phyloP scores from a whole-genome alignment of 108 stramenopile genomes.

The Seminavis robusta region DNA sequence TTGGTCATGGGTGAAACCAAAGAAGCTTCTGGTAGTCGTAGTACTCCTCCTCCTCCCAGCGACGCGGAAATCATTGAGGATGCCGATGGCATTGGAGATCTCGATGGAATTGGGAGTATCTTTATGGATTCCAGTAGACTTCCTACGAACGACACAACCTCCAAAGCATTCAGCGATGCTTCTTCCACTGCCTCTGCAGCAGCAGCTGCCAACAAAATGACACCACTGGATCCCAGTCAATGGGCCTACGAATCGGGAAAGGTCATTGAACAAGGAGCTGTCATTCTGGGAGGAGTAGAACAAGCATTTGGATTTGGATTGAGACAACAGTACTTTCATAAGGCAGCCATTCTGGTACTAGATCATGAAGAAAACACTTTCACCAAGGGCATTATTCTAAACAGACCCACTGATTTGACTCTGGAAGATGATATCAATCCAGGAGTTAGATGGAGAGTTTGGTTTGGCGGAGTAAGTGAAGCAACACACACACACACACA shows the following conservation, averaged over 20 bases:
- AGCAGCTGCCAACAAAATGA: constrained; percentile 11
- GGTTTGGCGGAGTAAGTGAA: constrained; percentile 77
- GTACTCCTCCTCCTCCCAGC: constrained; percentile 1
- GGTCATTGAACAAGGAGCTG: constrained; percentile 74
- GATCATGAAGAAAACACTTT: constrained; percentile 45
- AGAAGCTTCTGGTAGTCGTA: neutral
- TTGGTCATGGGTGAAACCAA: constrained; percentile 59
- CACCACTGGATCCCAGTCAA: constrained; percentile 59
- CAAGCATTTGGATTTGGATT: constrained; percentile 80
- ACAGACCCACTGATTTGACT: constrained; percentile 64
- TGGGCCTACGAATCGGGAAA: constrained; percentile 81
- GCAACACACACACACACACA: too few relatives aligned
- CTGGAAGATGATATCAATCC: constrained; percentile 43
- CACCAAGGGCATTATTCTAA: constrained; percentile 73
- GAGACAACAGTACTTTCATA: constrained; percentile 81
- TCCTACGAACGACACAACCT: neutral
- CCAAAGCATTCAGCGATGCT: neutral
- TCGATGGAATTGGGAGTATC: constrained; percentile 73
- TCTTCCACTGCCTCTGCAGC: neutral
- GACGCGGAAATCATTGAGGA: neutral
- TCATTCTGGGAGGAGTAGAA: constrained; percentile 72
- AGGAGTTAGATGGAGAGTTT: constrained; percentile 56
- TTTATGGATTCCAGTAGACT: constrained; percentile 24
- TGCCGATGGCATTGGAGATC: constrained; percentile 16
- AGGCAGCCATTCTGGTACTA: constrained; percentile 57